phyloP scores from a whole-genome alignment of 208 protist species.

The Acanthamoeba triangularis region DNA sequence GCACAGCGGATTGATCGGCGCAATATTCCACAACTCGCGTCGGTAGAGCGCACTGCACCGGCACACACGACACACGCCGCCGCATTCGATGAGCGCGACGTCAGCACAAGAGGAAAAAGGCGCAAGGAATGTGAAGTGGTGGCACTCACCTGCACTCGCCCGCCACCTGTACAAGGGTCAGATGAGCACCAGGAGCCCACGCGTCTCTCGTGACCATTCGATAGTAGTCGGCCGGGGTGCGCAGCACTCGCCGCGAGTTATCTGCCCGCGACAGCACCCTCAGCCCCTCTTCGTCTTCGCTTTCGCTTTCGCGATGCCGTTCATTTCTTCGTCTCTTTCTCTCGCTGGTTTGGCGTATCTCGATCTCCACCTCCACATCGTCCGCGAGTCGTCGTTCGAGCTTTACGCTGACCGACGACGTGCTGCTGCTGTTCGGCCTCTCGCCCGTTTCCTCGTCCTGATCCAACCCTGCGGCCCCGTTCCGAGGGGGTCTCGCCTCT shows the following conservation, averaged over 20 bases:
- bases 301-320: too few relatives aligned
- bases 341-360: neutral
- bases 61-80: neutral
- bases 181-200: too few relatives aligned
- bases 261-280: too few relatives aligned
- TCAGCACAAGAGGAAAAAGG: neutral
- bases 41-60: neutral
- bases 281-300: too few relatives aligned
- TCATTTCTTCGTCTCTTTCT: too few relatives aligned
- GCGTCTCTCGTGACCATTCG: too few relatives aligned
- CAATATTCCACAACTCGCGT: neutral
- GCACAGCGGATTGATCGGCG: neutral
- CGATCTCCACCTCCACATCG: neutral
- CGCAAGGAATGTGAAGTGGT: too few relatives aligned
- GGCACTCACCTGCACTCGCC: too few relatives aligned
- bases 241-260: too few relatives aligned
- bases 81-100: neutral
- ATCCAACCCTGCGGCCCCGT: neutral
- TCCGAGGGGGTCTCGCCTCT: neutral
- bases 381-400: neutral
- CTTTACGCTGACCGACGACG: neutral
- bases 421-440: neutral
- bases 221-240: too few relatives aligned
- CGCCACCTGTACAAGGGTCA: too few relatives aligned
- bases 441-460: neutral